Evolutionary conservation across 2,329 filamentous ascomycete genomes (phyloP).

Genomic region (Teratosphaeriaceae sp.): DNA sequence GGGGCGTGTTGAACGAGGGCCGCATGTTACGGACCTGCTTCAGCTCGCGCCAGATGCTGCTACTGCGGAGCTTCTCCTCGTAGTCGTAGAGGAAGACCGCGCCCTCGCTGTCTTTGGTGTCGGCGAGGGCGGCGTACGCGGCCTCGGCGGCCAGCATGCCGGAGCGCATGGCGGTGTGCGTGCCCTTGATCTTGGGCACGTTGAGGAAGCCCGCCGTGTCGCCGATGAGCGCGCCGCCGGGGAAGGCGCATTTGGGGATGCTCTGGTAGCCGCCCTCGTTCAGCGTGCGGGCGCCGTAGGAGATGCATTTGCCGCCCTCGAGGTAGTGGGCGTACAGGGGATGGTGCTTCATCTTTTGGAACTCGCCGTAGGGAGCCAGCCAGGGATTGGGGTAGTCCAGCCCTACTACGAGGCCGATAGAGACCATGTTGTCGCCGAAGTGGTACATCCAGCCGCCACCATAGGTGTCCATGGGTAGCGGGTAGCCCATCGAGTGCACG

Average conservation of each 20-base stretch:
- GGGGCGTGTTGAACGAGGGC: conserved; percentile 80
- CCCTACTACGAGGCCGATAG: conserved; percentile 82
- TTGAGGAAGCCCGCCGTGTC: conserved; percentile 97
- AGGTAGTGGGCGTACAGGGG: conserved; percentile 79
- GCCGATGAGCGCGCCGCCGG: conserved; percentile 88
- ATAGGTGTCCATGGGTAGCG: conserved; percentile 80
- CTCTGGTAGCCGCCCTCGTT: conserved; percentile 96
- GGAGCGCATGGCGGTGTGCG: conserved; percentile 95
- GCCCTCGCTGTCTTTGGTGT: conserved; percentile 47
- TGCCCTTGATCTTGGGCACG: conserved; percentile 97
- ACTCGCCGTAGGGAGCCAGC: conserved; percentile 91
- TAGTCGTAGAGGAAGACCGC: conserved; percentile 93
- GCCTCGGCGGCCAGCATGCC: conserved; percentile 95
- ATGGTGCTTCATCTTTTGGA: conserved; percentile 98
- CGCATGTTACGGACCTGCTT: conserved; percentile 96
- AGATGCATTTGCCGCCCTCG: conserved; percentile 96
- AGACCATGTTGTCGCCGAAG: conserved; percentile 95
- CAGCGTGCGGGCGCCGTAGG: conserved; percentile 85
- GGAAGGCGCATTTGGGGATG: conserved; percentile 94
- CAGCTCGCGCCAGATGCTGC: conserved; percentile 87
- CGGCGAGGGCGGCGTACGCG: conserved; percentile 66
- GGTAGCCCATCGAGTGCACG: conserved; percentile 88
- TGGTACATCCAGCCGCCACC: conserved; percentile 99
- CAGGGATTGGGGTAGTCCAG: conserved; percentile 96
- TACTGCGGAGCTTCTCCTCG: conserved; percentile 79